These are phyloP conservation scores for Choanephora cucurbitarum DNA, from an alignment of 371 early-diverging fungal species.

Conservation along the genomic window DNA sequence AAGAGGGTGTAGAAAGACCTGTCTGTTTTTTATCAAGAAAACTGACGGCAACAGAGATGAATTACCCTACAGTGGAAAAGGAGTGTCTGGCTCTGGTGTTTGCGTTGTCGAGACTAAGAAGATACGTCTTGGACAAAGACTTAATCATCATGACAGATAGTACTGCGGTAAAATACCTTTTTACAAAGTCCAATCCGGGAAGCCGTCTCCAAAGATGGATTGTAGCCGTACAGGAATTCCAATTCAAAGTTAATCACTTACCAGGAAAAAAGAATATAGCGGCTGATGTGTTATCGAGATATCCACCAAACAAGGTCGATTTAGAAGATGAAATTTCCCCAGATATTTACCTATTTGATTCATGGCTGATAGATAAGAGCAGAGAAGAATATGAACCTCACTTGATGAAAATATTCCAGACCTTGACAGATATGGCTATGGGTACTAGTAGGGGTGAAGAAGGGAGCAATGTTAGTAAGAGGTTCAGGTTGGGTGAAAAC, in stretches of 20 bases:
- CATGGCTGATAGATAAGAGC: too few relatives aligned
- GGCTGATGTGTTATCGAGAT: background rate
- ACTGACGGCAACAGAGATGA: background rate
- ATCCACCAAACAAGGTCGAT: too few relatives aligned
- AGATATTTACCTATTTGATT: too few relatives aligned
- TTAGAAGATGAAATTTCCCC: too few relatives aligned
- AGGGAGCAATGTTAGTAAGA: too few relatives aligned
- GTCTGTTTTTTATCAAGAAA: background rate
- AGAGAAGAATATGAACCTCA: too few relatives aligned
- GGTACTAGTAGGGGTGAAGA: too few relatives aligned
- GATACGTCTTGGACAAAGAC: background rate
- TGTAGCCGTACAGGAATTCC: background rate
- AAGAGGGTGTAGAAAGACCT: background rate
- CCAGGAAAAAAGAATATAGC: background rate
- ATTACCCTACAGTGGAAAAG: conserved; percentile 4
- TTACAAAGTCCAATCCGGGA: background rate
- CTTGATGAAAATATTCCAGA: too few relatives aligned
- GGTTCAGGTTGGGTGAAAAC: too few relatives aligned
- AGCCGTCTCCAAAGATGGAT: conserved; percentile 1
- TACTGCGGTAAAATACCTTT: background rate
- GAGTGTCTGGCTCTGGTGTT: background rate
- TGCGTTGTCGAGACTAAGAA: background rate
- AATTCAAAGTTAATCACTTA: background rate
- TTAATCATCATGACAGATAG: background rate
- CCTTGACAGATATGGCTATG: too few relatives aligned